phyloP scores from a whole-genome alignment of 345 rosid species.

The Euphorbia peplus region DNA sequence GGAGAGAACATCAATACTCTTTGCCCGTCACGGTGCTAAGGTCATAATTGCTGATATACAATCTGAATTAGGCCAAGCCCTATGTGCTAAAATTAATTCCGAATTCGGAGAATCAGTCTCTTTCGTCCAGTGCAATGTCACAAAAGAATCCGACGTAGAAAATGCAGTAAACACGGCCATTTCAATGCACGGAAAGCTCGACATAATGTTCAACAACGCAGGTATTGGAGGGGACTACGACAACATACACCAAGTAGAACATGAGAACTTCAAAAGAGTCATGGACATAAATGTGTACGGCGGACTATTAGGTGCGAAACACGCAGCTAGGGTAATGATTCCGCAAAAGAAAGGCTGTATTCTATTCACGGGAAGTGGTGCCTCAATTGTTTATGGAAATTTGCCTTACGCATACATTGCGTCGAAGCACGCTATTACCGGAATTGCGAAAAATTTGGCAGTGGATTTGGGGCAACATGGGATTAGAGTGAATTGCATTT shows the following conservation, averaged over 20 bases:
- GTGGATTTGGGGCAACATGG: constrained; percentile 2
- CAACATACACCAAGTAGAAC: not conserved
- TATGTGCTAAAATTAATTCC: not conserved
- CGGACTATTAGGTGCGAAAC: constrained; percentile 9
- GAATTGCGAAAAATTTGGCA: not conserved
- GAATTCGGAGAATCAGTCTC: not conserved
- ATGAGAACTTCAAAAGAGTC: not conserved
- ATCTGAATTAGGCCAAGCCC: not conserved
- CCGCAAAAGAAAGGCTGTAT: not conserved
- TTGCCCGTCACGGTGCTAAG: constrained; percentile 1
- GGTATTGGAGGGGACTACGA: not conserved
- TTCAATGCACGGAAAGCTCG: constrained; percentile 12
- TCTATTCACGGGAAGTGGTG: constrained; percentile 5
- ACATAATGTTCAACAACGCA: constrained; percentile 8
- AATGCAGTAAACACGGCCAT: constrained; percentile 7
- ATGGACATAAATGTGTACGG: constrained; percentile 1
- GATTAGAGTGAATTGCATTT: constrained; percentile 1
- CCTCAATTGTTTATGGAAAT: not conserved
- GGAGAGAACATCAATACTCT: not conserved
- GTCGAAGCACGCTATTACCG: not conserved
- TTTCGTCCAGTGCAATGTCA: not conserved
- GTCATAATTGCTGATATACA: constrained; percentile 5
- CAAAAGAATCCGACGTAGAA: not conserved
- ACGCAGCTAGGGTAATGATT: constrained; percentile 8
- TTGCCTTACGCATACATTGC: not conserved